phyloP scores from a whole-genome alignment of 148 eudicot genomes.

The Mesembryanthemum crystallinum region DNA sequence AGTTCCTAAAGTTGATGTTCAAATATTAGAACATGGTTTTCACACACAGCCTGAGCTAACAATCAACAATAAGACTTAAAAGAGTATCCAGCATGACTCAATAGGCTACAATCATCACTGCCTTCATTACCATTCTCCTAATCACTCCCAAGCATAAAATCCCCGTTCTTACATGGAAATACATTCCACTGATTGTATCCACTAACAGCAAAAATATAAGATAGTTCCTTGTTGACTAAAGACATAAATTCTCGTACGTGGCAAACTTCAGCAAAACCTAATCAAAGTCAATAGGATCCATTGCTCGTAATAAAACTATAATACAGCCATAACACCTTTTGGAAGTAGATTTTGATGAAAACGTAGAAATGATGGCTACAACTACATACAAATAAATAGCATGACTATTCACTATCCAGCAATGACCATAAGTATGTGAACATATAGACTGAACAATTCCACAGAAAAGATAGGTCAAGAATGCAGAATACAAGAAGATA shows the following conservation, averaged over 20 bases:
- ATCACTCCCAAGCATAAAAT: background rate
- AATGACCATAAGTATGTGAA: background rate
- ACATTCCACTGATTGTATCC: background rate
- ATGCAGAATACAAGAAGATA: background rate
- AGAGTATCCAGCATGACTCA: background rate
- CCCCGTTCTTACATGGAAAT: background rate
- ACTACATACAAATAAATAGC: background rate
- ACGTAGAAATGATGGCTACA: no score
- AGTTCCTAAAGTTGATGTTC: background rate
- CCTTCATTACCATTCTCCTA: slow-evolving; percentile 1
- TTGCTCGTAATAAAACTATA: slow-evolving; percentile 12
- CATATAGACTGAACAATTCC: background rate
- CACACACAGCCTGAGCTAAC: slow-evolving; percentile 2
- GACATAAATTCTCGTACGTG: slow-evolving; percentile 2
- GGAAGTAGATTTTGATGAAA: slow-evolving; percentile 1
- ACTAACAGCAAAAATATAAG: background rate
- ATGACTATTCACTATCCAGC: background rate
- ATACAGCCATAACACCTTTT: background rate
- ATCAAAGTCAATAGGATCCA: background rate
- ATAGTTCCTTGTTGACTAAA: background rate
- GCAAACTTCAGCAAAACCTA: background rate
- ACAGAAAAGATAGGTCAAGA: background rate
- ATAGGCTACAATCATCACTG: background rate
- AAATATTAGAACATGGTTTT: background rate
- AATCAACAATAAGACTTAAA: no score